phyloP scores from a whole-genome alignment of 768 basidiomycete species.

The Lentinula sp. region DNA sequence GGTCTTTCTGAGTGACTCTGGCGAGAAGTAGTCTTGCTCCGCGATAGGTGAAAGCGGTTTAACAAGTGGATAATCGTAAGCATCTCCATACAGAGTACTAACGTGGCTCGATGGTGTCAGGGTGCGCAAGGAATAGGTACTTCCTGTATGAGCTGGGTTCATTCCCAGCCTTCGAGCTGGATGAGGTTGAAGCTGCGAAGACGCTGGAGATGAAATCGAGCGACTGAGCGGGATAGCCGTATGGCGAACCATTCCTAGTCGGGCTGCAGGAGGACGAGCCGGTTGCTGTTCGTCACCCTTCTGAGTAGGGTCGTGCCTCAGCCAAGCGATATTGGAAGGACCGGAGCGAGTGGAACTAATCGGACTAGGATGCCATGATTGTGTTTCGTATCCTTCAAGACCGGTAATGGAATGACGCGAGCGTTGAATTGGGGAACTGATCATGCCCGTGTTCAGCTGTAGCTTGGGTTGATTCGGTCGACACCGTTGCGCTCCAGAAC shows the following conservation, averaged over 20 bases:
- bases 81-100: conserved; percentile 46
- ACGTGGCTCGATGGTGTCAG: conserved; percentile 21
- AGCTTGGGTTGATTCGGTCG: conserved; percentile 3
- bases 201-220: conserved; percentile 22
- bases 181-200: conserved; percentile 16
- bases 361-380: conserved; percentile 13
- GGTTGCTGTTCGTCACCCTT: not conserved
- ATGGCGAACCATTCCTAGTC: not conserved
- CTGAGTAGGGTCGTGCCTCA: conserved; percentile 14
- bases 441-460: not conserved
- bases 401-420: conserved; percentile 18
- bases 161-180: conserved; percentile 12
- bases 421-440: conserved; percentile 24
- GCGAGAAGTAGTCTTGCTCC: conserved; percentile 60
- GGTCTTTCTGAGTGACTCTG: conserved; percentile 29
- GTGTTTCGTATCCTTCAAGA: conserved; percentile 13
- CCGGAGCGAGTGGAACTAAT: conserved; percentile 21
- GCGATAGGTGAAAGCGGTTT: conserved; percentile 61
- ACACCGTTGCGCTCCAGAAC: not conserved
- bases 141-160: conserved; percentile 23
- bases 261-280: not conserved
- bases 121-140: conserved; percentile 36
- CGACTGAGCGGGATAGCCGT: conserved; percentile 16
- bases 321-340: conserved; percentile 35
- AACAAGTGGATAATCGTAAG: conserved; percentile 20